Base-by-base conservation (phyloP, 108 stramenopile species). In the Fragilaria crotonensis region DNA sequence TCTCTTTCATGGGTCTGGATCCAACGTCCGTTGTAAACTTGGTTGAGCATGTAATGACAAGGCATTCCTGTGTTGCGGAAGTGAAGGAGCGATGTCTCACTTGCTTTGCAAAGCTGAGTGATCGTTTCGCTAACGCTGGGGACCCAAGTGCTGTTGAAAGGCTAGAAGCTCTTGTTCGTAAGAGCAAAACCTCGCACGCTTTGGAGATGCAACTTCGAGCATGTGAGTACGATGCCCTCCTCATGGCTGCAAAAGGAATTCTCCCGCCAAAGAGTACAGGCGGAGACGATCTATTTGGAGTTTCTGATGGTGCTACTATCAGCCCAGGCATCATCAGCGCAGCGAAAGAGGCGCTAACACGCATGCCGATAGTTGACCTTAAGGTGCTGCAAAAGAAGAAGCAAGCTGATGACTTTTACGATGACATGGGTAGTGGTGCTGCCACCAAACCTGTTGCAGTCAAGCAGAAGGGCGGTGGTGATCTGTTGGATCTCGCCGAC, bases 201-300 rank as follows among this genome's bases (percentile, higher is more conserved):
- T 71, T 96, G 20, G 98, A 99, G 60, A 64, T 99, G 33, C 96
- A 99, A 75, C 80, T 95, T 9, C 78, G 98, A 20, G 83, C 93
- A 5, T 94, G 94, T 56, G 98, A 99, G 72, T 97, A 94, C 55
- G 73, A 79, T 54, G 86, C 93, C 17, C 53, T 99, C 48, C 66
- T 97, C 45, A 72, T 78, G 57, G 93, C 76, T n/a, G 67, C 64
- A 54, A 89, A 73, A 72, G 84, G 85, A 47, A 59, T 78, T 46
- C 58, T 72, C 5, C 48, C 63, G 5, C 30, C 31, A 1, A 57
- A 41, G 30, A 36, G 31, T 11, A 32, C 47, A 45, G 45, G 48
- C n/a, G 66, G 62, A 22, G 78, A 83, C 21, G 85, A 86, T 64
- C 67, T 87, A 25, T 90, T 90, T 70, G 87, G 81, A n/a, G 70